phyloP scores from a whole-genome alignment of 2,329 filamentous ascomycete genomes.

The Aspergillus ustus region DNA sequence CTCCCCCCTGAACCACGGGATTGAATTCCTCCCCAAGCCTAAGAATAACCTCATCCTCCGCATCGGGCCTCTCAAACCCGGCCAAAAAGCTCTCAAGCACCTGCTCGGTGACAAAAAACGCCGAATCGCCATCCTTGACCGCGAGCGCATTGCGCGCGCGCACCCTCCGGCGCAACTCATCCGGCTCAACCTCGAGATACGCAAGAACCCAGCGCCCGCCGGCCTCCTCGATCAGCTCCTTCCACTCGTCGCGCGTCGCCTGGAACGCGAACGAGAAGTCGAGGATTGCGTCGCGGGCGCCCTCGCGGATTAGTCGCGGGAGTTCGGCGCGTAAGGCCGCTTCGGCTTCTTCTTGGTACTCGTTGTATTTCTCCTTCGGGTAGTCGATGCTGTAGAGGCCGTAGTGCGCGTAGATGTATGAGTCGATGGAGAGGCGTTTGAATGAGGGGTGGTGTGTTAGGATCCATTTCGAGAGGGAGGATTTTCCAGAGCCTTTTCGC shows the following conservation, averaged over 20 bases:
- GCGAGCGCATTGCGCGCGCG: background rate
- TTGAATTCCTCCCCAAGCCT: background rate
- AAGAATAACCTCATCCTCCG: background rate
- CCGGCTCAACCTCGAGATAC: background rate
- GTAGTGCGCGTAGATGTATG: background rate
- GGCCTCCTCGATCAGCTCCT: background rate
- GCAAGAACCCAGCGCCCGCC: background rate
- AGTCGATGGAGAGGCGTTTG: background rate
- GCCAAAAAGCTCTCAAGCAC: background rate
- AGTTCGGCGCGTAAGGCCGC: background rate
- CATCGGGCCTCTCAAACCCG: background rate
- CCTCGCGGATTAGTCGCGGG: background rate
- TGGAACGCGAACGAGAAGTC: background rate
- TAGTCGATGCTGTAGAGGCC: background rate
- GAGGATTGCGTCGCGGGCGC: background rate
- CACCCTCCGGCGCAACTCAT: background rate
- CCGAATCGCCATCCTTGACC: background rate
- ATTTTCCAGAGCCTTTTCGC: background rate
- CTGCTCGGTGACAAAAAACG: background rate
- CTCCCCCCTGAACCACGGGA: too few species aligned
- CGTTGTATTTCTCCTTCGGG: background rate
- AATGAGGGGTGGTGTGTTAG: background rate
- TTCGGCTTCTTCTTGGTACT: background rate
- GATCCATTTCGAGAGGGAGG: background rate
- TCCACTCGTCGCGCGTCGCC: background rate